These are phyloP conservation scores for Pleomassaria siparia DNA, from an alignment of 2,329 filamentous ascomycete species.

Conservation along the genomic window DNA sequence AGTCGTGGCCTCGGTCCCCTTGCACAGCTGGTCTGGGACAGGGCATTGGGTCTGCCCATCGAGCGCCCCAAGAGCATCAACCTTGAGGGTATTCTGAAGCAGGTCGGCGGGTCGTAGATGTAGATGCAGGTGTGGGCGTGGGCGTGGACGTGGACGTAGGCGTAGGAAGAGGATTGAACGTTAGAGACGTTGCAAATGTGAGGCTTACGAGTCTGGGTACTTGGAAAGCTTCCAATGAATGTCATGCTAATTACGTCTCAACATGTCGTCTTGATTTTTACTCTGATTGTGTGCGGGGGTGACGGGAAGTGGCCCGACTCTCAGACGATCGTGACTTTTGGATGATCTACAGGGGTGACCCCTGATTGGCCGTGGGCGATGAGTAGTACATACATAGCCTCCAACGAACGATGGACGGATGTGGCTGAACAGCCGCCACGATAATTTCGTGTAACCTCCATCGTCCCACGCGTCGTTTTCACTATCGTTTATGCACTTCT, in stretches of 20 bases:
- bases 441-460: constrained; percentile 9
- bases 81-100: constrained; percentile 77
- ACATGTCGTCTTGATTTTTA: not conserved
- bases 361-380: not conserved
- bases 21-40: constrained; percentile 94
- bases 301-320: not conserved
- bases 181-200: constrained; percentile 19
- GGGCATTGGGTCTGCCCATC: constrained; percentile 89
- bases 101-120: constrained; percentile 38
- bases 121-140: too few species aligned
- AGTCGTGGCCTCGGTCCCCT: constrained; percentile 78
- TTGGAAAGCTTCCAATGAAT: constrained; percentile 2
- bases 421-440: constrained; percentile 15
- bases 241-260: not conserved
- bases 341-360: constrained; percentile 2
- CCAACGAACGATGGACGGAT: too few species aligned
- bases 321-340: constrained; percentile 4
- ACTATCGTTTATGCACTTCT: not conserved
- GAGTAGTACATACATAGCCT: not conserved
- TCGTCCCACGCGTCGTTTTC: constrained; percentile 2
- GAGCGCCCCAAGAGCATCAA: constrained; percentile 98
- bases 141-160: too few species aligned
- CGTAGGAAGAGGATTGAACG: not conserved
- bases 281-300: not conserved
- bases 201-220: constrained; percentile 14